phyloP scores from a whole-genome alignment of 129 eudicot genomes.

The Chrysanthemum seticuspe region DNA sequence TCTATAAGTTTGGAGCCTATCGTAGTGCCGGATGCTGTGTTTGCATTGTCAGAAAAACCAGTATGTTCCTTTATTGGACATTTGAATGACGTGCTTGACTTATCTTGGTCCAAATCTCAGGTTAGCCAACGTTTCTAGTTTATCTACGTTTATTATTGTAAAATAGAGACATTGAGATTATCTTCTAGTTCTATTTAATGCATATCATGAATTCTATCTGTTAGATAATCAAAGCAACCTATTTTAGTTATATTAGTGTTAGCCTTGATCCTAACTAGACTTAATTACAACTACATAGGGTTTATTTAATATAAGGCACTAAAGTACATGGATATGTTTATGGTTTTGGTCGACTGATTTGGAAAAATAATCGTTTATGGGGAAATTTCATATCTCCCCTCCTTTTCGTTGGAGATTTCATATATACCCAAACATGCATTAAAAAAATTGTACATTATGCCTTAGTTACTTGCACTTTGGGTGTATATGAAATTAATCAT shows the following conservation, averaged over 20 bases:
- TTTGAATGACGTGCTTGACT: conserved; percentile 81
- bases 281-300: no score
- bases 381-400: no score
- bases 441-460: no score
- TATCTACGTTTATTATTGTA: background rate
- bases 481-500: no score
- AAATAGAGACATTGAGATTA: background rate
- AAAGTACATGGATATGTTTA: conserved; percentile 1
- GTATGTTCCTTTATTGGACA: conserved; percentile 87
- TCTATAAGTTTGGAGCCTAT: conserved; percentile 82
- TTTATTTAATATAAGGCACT: background rate
- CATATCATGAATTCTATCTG: conserved; percentile 13
- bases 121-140: conserved; percentile 44
- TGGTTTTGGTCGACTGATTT: background rate
- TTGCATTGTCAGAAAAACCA: conserved; percentile 88
- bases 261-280: conserved; percentile 1
- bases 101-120: conserved; percentile 99
- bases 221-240: conserved; percentile 6
- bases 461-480: no score
- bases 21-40: conserved; percentile 76
- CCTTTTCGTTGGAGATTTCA: no score
- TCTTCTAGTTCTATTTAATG: background rate
- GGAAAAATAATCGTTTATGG: background rate
- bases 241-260: background rate
- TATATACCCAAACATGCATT: no score